Evolutionary conservation across 2,329 filamentous ascomycete genomes (phyloP), one percentile per base, ranked within the genome.

Genomic region (Colletotrichum brevisporum): DNA sequence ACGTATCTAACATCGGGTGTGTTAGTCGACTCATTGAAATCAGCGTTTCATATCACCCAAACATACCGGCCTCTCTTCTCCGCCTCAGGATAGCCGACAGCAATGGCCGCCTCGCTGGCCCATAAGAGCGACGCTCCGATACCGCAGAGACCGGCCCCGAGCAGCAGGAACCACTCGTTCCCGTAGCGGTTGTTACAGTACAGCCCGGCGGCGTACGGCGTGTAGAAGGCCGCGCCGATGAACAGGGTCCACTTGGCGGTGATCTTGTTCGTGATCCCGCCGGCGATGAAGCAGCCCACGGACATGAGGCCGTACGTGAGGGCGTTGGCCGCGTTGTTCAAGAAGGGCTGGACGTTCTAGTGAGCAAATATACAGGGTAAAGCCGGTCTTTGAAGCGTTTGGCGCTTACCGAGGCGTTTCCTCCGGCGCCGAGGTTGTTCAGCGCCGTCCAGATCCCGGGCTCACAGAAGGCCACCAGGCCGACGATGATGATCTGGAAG

Each of bases 11-110:
- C 18, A 5, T 26, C 2, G 3, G 2, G 4, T 4, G 41, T 15
- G n/a, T 63, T 8, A 67, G 47, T 6, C 4, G 15, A 21, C 6
- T 5, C 10, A 6, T 1, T 36, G n/a, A 45, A 1, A 21, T 3
- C 16, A 1, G 5, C 5, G 4, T 13, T 2, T n/a, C 3, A 2
- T 2, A 52, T 36, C 1, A 2, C 4, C 31, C 31, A 21, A 21
- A 66, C 66, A 18, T 21, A 69, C 66, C 66, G 66, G 0, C 88
- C 89, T 71, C 87, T 83, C 36, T 90, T 90, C 63, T 85, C 86
- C 0, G 90, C 89, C 70, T 92, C 90, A 0, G 91, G 90, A 70
- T 93, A 93, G 0, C 86, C 83, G 8, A 93, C 84, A 0, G 76
- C 79, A 12, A 81, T 80, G 2, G 78, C 79, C 0, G 78, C 80